Evolutionary conservation across 2,329 filamentous ascomycete genomes (phyloP).

Genomic region (Achaetomium macrosporum): DNA sequence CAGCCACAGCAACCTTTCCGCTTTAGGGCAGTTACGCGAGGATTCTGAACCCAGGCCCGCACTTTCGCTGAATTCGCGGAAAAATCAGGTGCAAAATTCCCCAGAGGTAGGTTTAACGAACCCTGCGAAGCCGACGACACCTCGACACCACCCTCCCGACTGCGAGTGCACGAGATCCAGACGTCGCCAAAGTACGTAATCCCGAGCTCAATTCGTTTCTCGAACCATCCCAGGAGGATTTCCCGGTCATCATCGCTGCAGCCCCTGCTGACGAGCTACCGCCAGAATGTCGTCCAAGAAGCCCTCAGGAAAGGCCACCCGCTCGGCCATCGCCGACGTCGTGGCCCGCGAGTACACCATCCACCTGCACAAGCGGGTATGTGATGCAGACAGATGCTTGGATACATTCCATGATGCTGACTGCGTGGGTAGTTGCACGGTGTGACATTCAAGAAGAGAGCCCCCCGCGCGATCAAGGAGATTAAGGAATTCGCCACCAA

Average conservation of each 20-base stretch:
- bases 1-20: conserved; percentile 14
- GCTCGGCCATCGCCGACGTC: conserved; percentile 97
- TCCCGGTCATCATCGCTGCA: not conserved
- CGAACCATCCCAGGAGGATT: conserved; percentile 12
- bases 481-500: conserved; percentile 89
- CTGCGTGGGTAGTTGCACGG: conserved; percentile 71
- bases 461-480: conserved; percentile 98
- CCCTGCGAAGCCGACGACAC: conserved; percentile 22
- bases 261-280: conserved; percentile 29
- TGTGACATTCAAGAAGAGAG: conserved; percentile 99
- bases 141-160: conserved; percentile 24
- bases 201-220: conserved; percentile 6
- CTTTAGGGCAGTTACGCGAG: conserved; percentile 25
- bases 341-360: conserved; percentile 99
- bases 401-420: conserved; percentile 30
- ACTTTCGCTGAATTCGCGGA: conserved; percentile 25
- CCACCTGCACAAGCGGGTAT: conserved; percentile 99
- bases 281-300: conserved; percentile 58
- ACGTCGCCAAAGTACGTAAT: conserved; percentile 27
- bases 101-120: conserved; percentile 23
- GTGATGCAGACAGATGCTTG: conserved; percentile 36
- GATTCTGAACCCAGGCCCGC: conserved; percentile 22
- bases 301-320: conserved; percentile 61
- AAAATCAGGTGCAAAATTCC: conserved; percentile 27
- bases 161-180: conserved; percentile 31